Base-by-base conservation (phyloP, 2,329 filamentous ascomycete species). In the Massarina eburnea region DNA sequence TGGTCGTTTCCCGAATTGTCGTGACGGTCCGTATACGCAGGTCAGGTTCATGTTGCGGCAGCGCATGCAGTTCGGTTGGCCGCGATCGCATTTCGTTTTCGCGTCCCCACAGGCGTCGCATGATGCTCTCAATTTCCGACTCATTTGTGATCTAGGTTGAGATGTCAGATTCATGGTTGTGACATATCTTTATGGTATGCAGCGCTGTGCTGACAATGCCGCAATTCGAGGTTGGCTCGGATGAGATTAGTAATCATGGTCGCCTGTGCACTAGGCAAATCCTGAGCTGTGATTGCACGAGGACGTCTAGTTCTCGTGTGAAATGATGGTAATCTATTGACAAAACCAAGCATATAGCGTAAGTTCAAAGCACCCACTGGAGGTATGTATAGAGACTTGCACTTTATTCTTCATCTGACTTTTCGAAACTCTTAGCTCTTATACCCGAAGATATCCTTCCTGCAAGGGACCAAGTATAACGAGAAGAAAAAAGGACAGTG, bases 81-180 rank as follows among this genome's bases (percentile, higher is more conserved):
- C 17, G 30, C 45, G 45, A 26, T 47, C 45, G 21, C 45, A 47
- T 38, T 47, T 47, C 10, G 39, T 42, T 27, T 47, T 47, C 17
- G 45, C 45, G 2, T 36, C 27, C 4, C 45, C 40, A 24, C 45
- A 47, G n/a, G 45, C 45, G 21, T 47, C 40, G 29, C 45, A 47
- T 27, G 45, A 47, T 12, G 39, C 43, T n/a, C 45, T 27, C 10
- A 47, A 18, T 19, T 32, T 43, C 17, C 37, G 27, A 34, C 36
- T 17, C 20, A 12, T 21, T 21, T 20, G 19, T 3, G 34, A 37
- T 14, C 9, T 14, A 30, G 27, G 12, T 8, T 14, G 27, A 8
- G 27, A 30, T 8, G 27, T 30, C 5, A 4, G 5, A 30, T 8
- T 30, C 27, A 30, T 30, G n/a, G 12, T 30, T 5, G 27, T 14